phyloP scores from a whole-genome alignment of 345 rosid species.

The Rhodomyrtus tomentosa region DNA sequence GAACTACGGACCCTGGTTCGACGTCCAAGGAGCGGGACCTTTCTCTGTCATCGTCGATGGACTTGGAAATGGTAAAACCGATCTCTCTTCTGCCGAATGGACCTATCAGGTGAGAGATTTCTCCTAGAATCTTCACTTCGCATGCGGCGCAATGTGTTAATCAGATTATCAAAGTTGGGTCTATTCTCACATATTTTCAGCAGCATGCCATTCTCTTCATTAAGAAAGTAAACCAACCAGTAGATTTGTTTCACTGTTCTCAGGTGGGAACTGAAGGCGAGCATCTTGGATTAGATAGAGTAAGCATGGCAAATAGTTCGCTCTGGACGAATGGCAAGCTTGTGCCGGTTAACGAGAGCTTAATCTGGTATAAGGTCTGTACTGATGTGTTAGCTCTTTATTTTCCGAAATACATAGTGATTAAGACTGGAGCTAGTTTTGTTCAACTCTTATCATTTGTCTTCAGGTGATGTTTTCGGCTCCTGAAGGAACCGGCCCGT shows the following conservation, averaged over 20 bases:
- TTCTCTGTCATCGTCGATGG: slow-evolving; percentile 16
- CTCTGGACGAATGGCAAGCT: slow-evolving; percentile 29
- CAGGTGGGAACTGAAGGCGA: slow-evolving; percentile 64
- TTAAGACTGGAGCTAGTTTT: background rate
- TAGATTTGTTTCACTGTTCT: background rate
- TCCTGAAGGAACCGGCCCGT: slow-evolving; percentile 40
- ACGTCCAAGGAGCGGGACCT: slow-evolving; percentile 44
- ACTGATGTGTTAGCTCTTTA: background rate
- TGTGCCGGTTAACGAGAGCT: slow-evolving; percentile 29
- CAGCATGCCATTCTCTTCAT: too few species aligned
- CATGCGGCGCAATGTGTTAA: background rate
- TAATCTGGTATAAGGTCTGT: slow-evolving; percentile 62
- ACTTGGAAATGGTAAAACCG: slow-evolving; percentile 7
- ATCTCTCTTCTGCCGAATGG: slow-evolving; percentile 36
- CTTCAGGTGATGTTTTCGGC: slow-evolving; percentile 24
- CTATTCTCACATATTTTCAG: background rate
- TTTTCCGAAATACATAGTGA: background rate
- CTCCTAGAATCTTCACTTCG: background rate
- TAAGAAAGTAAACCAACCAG: background rate
- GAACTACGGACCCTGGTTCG: slow-evolving; percentile 67
- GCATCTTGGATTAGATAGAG: slow-evolving; percentile 29
- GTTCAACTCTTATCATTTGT: background rate
- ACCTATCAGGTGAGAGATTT: slow-evolving; percentile 35
- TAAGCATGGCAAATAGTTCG: slow-evolving; percentile 31
- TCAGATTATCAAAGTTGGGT: background rate